Percentiles rank a stretch among this genome's conserved stretches.
These are phyloP conservation scores for Fusarium sublunatum DNA, from an alignment of 2,329 filamentous ascomycete genomes.

Conservation along the genomic window DNA sequence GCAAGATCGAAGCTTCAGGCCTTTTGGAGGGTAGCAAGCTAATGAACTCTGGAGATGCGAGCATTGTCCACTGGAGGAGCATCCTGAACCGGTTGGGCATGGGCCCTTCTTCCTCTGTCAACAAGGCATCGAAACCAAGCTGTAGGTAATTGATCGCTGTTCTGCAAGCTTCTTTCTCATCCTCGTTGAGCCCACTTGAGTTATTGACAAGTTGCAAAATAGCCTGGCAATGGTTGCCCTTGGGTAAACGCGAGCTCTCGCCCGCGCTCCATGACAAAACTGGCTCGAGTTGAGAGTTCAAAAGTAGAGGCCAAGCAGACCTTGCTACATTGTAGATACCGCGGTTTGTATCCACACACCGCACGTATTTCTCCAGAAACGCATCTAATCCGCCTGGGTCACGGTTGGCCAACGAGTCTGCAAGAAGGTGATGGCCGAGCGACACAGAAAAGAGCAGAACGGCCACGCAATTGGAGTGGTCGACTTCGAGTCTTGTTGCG, in stretches of 20 bases:
- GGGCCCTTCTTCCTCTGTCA: accelerated
- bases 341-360: constrained; percentile 24
- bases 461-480: constrained; percentile 19
- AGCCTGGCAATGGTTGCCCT: constrained; percentile 1
- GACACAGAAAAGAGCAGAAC: constrained; percentile 27
- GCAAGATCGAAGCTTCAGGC: constrained; percentile 7
- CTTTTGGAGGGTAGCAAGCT: not conserved
- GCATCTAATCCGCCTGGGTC: not conserved
- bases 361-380: constrained; percentile 7
- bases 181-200: accelerated
- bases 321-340: constrained; percentile 18
- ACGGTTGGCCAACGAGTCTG: constrained; percentile 11
- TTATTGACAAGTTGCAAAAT: not conserved
- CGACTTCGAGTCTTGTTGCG: not conserved
- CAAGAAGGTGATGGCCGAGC: constrained; percentile 25
- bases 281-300: constrained; percentile 7
- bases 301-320: constrained; percentile 5
- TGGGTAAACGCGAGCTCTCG: not conserved
- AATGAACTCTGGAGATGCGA: constrained; percentile 9
- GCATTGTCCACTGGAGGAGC: constrained; percentile 36
- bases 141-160: constrained; percentile 12
- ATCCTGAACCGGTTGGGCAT: constrained; percentile 1
- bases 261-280: constrained; percentile 15
- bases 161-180: constrained; percentile 1
- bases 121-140: constrained; percentile 21